Evolutionary conservation across 2,329 filamentous ascomycete species (phyloP).

Genomic region (Trichoderma polysporum): DNA sequence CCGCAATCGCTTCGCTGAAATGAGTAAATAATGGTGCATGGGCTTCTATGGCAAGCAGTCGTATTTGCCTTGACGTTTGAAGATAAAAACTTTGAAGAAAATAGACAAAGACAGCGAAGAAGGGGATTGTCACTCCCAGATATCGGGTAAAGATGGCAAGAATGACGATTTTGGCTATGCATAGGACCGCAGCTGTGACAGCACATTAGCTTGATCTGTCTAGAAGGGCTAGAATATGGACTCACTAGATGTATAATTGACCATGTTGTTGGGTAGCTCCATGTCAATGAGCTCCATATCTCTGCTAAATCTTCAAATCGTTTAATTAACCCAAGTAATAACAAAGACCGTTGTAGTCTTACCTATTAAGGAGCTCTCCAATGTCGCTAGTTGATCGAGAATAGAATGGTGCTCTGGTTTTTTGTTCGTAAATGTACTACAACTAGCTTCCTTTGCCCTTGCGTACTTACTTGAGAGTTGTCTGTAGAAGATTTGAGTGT

Average conservation of each 20-base stretch:
- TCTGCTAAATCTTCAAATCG: slow-evolving; percentile 15
- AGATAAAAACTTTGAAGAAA: slow-evolving; percentile 28
- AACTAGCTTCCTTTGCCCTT: no score
- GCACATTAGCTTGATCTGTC: background rate
- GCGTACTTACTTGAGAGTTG: slow-evolving; percentile 8
- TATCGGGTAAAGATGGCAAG: slow-evolving; percentile 17
- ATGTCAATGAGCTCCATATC: slow-evolving; percentile 21
- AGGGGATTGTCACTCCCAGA: slow-evolving; percentile 13
- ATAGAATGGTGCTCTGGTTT: slow-evolving; percentile 12
- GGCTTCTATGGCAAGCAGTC: slow-evolving; percentile 21
- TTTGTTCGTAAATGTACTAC: background rate
- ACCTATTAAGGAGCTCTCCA: slow-evolving; percentile 17
- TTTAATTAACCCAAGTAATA: background rate
- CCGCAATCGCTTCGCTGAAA: slow-evolving; percentile 20
- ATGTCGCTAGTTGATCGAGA: slow-evolving; percentile 3
- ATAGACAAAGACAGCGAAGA: slow-evolving; percentile 7
- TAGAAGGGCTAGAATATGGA: background rate
- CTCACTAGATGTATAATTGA: slow-evolving; percentile 17
- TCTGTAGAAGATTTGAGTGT: background rate
- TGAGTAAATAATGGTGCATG: slow-evolving; percentile 21
- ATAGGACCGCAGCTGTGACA: background rate
- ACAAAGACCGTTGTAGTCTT: background rate
- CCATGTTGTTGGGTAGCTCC: slow-evolving; percentile 14
- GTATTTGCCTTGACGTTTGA: slow-evolving; percentile 20
- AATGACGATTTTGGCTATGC: slow-evolving; percentile 3